Conservation (phyloP, 768 basidiomycete species). For the Tylopilus vinaceipallidus region DNA sequence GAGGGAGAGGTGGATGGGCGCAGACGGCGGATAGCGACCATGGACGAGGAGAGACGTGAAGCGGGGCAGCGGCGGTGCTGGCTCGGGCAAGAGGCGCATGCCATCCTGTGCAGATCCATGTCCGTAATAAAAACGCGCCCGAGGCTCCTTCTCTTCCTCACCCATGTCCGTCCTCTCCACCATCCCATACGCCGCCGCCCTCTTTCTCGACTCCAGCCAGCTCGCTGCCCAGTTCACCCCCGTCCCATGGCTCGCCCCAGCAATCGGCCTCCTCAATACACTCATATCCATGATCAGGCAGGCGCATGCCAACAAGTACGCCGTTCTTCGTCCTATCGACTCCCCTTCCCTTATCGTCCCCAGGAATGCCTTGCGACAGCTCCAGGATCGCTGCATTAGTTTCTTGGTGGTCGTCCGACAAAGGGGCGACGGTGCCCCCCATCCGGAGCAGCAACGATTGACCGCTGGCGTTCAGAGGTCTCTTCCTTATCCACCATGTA, state of each 20-base stretch:
- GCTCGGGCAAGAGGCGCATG: slow-evolving; percentile 20
- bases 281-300: slow-evolving; percentile 49
- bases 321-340: background rate
- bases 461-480: slow-evolving; percentile 35
- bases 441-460: slow-evolving; percentile 32
- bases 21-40: slow-evolving; percentile 63
- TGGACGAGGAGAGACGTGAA: slow-evolving; percentile 61
- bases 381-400: slow-evolving; percentile 45
- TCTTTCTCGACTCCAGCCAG: slow-evolving; percentile 34
- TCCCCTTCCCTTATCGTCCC: slow-evolving; percentile 2
- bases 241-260: slow-evolving; percentile 45
- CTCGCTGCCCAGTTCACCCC: slow-evolving; percentile 46
- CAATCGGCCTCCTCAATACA: slow-evolving; percentile 39
- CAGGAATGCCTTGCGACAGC: slow-evolving; percentile 43
- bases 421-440: slow-evolving; percentile 26
- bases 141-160: too few species aligned
- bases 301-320: slow-evolving; percentile 48
- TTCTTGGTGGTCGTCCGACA: slow-evolving; percentile 41
- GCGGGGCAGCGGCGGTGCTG: slow-evolving; percentile 44
- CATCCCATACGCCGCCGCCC: slow-evolving; percentile 7
- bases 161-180: slow-evolving; percentile 17
- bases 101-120: slow-evolving; percentile 24
- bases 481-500: background rate
- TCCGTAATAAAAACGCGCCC: slow-evolving; percentile 5
- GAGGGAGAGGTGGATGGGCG: slow-evolving; percentile 65